Evolutionary conservation across 148 eudicot genomes (phyloP).

Genomic region (Drosera capensis): DNA sequence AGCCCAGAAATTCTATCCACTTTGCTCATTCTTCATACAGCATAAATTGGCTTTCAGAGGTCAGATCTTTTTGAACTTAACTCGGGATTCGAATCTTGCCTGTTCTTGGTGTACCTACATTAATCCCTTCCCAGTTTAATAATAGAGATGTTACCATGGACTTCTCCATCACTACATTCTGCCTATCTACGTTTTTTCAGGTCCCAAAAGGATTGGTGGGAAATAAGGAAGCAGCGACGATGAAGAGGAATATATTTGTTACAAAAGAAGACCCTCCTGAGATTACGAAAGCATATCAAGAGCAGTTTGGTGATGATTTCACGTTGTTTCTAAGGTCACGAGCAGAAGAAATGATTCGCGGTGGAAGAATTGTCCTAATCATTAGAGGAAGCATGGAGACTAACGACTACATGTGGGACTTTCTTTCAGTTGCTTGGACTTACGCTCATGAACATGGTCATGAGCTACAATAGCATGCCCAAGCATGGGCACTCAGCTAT

Average conservation of each 20-base stretch:
- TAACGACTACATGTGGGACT: conserved; percentile 8
- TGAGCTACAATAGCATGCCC: no score
- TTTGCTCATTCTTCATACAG: conserved; percentile 8
- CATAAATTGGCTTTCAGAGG: conserved; percentile 11
- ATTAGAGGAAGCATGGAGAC: conserved; percentile 14
- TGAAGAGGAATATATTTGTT: conserved; percentile 24
- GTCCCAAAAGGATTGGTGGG: conserved; percentile 25
- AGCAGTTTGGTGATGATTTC: conserved; percentile 36
- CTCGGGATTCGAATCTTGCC: background rate
- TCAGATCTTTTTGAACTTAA: background rate
- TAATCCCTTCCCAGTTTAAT: background rate
- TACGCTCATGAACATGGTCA: conserved; percentile 18
- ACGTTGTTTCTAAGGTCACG: conserved; percentile 23
- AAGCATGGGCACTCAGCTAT: no score
- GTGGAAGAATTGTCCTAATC: conserved; percentile 37
- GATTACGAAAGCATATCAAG: conserved; percentile 23
- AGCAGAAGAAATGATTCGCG: conserved; percentile 23
- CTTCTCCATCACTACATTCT: background rate
- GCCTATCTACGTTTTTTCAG: conserved; percentile 8
- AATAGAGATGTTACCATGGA: background rate
- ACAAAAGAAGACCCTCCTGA: conserved; percentile 18
- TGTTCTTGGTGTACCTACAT: background rate
- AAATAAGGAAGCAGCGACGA: conserved; percentile 10
- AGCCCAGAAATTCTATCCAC: conserved; percentile 5
- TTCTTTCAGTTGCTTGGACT: conserved; percentile 12